Base-by-base conservation (phyloP, 2,329 filamentous ascomycete species). In the Xylaria sp. region DNA sequence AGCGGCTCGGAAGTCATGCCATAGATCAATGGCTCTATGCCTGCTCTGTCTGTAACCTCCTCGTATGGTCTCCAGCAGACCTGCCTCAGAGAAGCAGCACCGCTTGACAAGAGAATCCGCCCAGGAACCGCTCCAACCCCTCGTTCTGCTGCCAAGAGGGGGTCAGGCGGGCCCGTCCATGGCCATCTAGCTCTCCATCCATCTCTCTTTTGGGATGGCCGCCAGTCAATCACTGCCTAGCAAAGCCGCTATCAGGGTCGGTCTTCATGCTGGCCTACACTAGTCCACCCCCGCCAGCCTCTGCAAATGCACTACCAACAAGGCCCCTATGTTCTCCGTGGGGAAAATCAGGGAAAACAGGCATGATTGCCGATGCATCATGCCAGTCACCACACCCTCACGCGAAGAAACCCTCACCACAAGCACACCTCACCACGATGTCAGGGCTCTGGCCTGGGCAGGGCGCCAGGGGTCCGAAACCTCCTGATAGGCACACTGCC, bases 101-200 rank as follows among this genome's bases (percentile, higher is more conserved):
- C 57, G 44, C 49, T 36, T 47, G 54, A 36, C 20, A 54, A 50
- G 47, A 58, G 47, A 54, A 55, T 27, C 51, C 31, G 51, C 51
- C 31, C 20, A 54, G 31, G 33, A 47, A 54, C 31, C 33, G 31
- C 45, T 27, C 62, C 62, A 68, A 66, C 68, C 68, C 68, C 68
- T 69, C 68, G 68, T 65, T 62, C 61, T 58, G 53, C 58, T 20
- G 62, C 60, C 64, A 69, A 67, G 60, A 64, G 42, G 65, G 56
- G 56, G 65, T 69, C 68, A 69, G 58, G 68, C 62, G 68, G 62
- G 49, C 50, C 53, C 50, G 62, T 11, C n/a, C 45, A 61, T 63
- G 49, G 51, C 68, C 65, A 63, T 59, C 45, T n/a, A 62, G 38
- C 51, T 49, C 63, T 33, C 65, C 65, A 57, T 59, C 27, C 33